These are phyloP conservation scores for Malus hybrid DNA, from an alignment of 331 rosid genomes.

Conservation along the genomic window DNA sequence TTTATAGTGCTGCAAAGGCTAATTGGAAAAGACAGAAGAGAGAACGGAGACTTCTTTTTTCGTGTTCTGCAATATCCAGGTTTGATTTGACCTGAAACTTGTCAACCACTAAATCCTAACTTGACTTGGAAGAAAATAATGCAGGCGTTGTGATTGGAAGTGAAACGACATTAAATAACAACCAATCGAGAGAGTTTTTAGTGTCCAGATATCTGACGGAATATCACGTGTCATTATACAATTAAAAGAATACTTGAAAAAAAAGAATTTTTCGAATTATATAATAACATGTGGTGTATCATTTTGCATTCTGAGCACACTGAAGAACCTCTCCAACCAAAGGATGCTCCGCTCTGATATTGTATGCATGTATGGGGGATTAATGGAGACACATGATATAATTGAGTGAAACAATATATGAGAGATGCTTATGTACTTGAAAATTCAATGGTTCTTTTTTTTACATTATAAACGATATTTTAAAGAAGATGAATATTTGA, in stretches of 20 bases:
- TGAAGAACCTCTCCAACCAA: not conserved
- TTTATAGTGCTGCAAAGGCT: not conserved
- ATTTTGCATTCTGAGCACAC: no score
- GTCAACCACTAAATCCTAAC: constrained; percentile 17
- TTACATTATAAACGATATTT: no score
- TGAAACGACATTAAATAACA: constrained; percentile 9
- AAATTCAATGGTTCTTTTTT: no score
- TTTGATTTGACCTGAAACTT: not conserved
- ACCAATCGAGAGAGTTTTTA: not conserved
- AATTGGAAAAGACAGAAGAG: not conserved
- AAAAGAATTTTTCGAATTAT: no score
- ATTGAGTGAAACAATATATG: not conserved
- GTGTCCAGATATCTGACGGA: fast-evolving
- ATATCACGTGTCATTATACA: no score
- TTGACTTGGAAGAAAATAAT: constrained; percentile 21
- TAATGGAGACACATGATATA: not conserved
- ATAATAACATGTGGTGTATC: no score
- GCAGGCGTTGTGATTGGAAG: constrained; percentile 11
- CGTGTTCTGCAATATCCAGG: not conserved
- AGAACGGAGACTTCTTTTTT: not conserved
- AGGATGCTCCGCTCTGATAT: not conserved
- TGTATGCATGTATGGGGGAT: constrained; percentile 1
- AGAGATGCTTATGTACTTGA: no score
- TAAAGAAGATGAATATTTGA: no score
- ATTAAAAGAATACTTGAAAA: fast-evolving